Evolutionary conservation across 768 basidiomycete genomes (phyloP).

Genomic region (Suillus variegatus): DNA sequence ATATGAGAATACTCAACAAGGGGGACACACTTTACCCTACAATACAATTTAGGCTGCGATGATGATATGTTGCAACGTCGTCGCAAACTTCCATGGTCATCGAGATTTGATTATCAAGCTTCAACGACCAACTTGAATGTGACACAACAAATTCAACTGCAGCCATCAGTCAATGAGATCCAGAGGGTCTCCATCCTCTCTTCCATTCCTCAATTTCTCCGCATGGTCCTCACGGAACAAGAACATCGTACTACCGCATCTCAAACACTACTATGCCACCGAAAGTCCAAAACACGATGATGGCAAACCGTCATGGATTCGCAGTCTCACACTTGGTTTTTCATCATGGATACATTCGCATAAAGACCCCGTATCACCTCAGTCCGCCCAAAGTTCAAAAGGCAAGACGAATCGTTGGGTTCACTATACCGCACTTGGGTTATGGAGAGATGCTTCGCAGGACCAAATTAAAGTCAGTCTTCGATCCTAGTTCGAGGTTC

Average conservation of each 20-base stretch:
- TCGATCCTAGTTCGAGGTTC: not conserved
- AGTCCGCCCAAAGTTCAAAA: not conserved
- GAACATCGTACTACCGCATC: not conserved
- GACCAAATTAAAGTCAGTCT: slow-evolving; percentile 2
- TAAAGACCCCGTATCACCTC: not conserved
- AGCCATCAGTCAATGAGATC: not conserved
- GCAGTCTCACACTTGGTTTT: not conserved
- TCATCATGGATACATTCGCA: not conserved
- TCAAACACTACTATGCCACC: not conserved
- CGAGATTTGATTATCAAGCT: too few relatives aligned
- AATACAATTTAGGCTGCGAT: too few relatives aligned
- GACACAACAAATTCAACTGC: not conserved
- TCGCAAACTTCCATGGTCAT: too few relatives aligned
- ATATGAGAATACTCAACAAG: too few relatives aligned
- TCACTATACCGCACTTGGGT: slow-evolving; percentile 4
- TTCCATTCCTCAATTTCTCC: not conserved
- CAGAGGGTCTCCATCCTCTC: not conserved
- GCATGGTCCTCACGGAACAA: not conserved
- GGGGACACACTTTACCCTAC: too few relatives aligned
- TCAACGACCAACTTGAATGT: not conserved
- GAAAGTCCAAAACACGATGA: not conserved
- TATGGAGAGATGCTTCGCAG: slow-evolving; percentile 7
- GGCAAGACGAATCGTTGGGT: not conserved
- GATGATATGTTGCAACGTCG: too few relatives aligned
- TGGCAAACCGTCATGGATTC: not conserved